Evolutionary conservation across 768 basidiomycete species (phyloP).

Genomic region (Tylopilus plumbeoviolaceoides): DNA sequence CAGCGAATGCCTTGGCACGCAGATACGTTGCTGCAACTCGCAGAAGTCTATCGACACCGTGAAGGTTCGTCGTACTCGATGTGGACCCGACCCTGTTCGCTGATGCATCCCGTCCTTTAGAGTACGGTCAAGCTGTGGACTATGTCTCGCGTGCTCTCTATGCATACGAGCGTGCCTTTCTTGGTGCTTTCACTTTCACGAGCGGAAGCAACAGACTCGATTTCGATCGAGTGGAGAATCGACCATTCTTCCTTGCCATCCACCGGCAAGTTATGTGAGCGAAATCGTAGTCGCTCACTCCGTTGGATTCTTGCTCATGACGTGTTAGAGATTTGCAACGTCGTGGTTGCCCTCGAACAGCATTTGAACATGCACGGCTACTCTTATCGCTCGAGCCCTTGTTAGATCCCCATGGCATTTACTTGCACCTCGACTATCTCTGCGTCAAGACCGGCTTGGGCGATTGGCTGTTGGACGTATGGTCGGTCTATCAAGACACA

Average conservation of each 20-base stretch:
- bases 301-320: background rate
- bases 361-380: slow-evolving; percentile 89
- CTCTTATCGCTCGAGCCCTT: slow-evolving; percentile 81
- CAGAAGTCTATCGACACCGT: slow-evolving; percentile 52
- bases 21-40: slow-evolving; percentile 60
- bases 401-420: slow-evolving; percentile 84
- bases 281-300: background rate
- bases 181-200: slow-evolving; percentile 83
- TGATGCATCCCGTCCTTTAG: slow-evolving; percentile 35
- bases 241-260: slow-evolving; percentile 87
- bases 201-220: slow-evolving; percentile 80
- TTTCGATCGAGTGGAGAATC: slow-evolving; percentile 87
- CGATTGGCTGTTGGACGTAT: slow-evolving; percentile 76
- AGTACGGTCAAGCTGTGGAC: slow-evolving; percentile 80
- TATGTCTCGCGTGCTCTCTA: slow-evolving; percentile 92
- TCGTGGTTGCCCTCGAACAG: slow-evolving; percentile 84
- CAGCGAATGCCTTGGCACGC: slow-evolving; percentile 84
- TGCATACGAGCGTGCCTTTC: slow-evolving; percentile 86
- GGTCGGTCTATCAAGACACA: slow-evolving; percentile 20
- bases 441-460: slow-evolving; percentile 77
- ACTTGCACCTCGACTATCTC: slow-evolving; percentile 81
- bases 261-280: slow-evolving; percentile 78
- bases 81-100: background rate
- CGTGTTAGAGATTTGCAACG: slow-evolving; percentile 69
- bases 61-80: slow-evolving; percentile 55